Evolutionary conservation across 1,284 basidiomycete species (phyloP), one percentile per base, ranked within the genome.

Genomic region (Ustilago shanxiensis): DNA sequence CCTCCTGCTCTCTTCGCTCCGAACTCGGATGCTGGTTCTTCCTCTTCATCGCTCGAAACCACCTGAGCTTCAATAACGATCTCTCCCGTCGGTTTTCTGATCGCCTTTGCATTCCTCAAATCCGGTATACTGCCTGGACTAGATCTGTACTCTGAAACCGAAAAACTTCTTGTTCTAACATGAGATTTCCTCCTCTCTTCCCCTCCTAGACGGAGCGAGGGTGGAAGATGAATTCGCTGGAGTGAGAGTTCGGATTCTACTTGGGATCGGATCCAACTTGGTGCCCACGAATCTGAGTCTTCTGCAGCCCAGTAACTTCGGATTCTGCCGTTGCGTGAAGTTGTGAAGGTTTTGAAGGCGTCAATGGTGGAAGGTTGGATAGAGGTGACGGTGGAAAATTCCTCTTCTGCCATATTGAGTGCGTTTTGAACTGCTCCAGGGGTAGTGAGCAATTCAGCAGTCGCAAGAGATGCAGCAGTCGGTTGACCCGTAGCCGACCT

Each of bases 321-420:
- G 1, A 69, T 45, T 22, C 69, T 3, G 24, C 60, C 2, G n/a
- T 26, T 1, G n/a, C 31, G 7, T 65, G 35, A 18, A 7, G 14
- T 20, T 9, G 64, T 68, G 13, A 80, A 74, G 5, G 2, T 29
- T 1, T 20, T 10, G 1, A 74, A 20, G 3, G 74, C 57, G 4
- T 76, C 64, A 13, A 65, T 49, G 1, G 65, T 71, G 0, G 66
- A 53, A 11, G 50, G 14, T 13, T 64, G 54, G 2, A 80, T 51
- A 9, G 37, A 33, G 7, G 66, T 55, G 7, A 82, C 69, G 7
- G 69, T 72, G 14, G 52, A 18, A 37, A 83, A 77, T 47, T 83
- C 82, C 7, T 83, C 67, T 10, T 60, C 50, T 0, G 80, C 82
- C 82, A 83, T 81, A 11, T 28, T 28, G 10, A 82, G 58, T 3